phyloP scores from a whole-genome alignment of 2,329 filamentous ascomycete species.

The Paecilomyces fulvus region DNA sequence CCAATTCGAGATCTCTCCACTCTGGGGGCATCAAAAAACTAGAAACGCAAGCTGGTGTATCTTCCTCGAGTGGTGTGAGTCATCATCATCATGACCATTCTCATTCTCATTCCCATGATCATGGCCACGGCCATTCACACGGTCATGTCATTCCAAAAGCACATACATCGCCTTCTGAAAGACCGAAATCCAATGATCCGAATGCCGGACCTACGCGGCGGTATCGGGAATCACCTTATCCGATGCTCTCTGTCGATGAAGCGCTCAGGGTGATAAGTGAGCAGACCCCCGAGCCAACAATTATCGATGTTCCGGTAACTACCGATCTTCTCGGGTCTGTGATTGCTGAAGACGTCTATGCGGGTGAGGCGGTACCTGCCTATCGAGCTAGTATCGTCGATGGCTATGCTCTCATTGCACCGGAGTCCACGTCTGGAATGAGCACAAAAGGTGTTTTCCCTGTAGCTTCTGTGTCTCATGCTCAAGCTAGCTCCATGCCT shows the following conservation, averaged over 20 bases:
- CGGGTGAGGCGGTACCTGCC: slow-evolving; percentile 76
- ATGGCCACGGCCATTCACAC: slow-evolving; percentile 54
- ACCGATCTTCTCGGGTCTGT: slow-evolving; percentile 64
- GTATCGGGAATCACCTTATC: slow-evolving; percentile 79
- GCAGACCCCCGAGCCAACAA: slow-evolving; percentile 57
- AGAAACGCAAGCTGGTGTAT: slow-evolving; percentile 70
- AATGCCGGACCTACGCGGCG: slow-evolving; percentile 56
- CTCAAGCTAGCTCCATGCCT: slow-evolving; percentile 60
- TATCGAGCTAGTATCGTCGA: slow-evolving; percentile 96
- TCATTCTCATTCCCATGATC: slow-evolving; percentile 42
- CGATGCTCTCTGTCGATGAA: slow-evolving; percentile 79
- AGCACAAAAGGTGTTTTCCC: slow-evolving; percentile 73
- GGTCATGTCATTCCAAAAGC: slow-evolving; percentile 57
- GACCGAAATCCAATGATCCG: slow-evolving; percentile 52
- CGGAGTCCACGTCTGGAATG: slow-evolving; percentile 39
- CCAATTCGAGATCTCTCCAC: slow-evolving; percentile 71
- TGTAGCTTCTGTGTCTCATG: slow-evolving; percentile 79
- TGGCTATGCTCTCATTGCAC: slow-evolving; percentile 75
- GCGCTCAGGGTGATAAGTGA: slow-evolving; percentile 66
- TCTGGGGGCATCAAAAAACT: slow-evolving; percentile 72
- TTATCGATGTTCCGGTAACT: slow-evolving; percentile 54
- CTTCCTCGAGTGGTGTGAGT: slow-evolving; percentile 10
- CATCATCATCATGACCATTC: slow-evolving; percentile 25
- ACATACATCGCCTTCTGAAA: slow-evolving; percentile 59
- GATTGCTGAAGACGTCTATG: slow-evolving; percentile 72